Evolutionary conservation across 2,329 filamentous ascomycete genomes (phyloP), one percentile per base, ranked within the genome.

Genomic region (Fusarium robinianum): DNA sequence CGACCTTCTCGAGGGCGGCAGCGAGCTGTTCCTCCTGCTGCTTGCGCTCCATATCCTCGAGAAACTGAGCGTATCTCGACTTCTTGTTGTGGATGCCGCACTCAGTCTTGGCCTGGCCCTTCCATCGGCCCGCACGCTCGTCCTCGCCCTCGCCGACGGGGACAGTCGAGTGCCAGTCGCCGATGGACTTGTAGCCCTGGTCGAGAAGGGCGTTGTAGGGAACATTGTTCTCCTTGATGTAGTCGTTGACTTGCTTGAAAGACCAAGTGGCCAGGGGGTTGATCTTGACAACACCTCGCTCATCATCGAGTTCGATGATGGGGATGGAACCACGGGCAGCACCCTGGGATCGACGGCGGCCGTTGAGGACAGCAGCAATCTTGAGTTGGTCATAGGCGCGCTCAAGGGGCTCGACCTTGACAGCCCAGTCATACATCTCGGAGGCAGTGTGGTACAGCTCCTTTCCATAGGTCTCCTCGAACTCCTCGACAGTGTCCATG

Each of bases 21-120:
- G 62, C 49, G 17, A 62, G 52, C 40, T 65, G 59, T 38, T 65
- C 59, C 53, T 82, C 79, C 57, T 84, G 76, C 53, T 77, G 74
- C 75, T 88, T 85, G 63, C 78, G 73, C 66, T 90, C 85, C 69
- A 87, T 81, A 49, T 90, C 83, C 61, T 79, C 77, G 42, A 95
- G 72, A 71, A 87, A 96, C 71, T 91, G 84, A 8, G 90, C 88
- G 64, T 97, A 99, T 59, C 90, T 85, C 46, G 89, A 95, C 69
- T 91, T 86, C 72, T 94, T 95, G 78, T 97, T 97, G 81, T 99
- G 94, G 65, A 99, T 97, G 33, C 94, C 94, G 69, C 94, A 99
- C 76, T 99, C 94, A 11, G 90, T 95, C 85, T 99, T 99, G 63
- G 79, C 75, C 70, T 90, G 87, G 51, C 94, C 94, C 80, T 96